Evolutionary conservation across 352 stramenopile species (phyloP), one percentile per base, ranked within the genome.

Genomic region (Pythium dissotocum): DNA sequence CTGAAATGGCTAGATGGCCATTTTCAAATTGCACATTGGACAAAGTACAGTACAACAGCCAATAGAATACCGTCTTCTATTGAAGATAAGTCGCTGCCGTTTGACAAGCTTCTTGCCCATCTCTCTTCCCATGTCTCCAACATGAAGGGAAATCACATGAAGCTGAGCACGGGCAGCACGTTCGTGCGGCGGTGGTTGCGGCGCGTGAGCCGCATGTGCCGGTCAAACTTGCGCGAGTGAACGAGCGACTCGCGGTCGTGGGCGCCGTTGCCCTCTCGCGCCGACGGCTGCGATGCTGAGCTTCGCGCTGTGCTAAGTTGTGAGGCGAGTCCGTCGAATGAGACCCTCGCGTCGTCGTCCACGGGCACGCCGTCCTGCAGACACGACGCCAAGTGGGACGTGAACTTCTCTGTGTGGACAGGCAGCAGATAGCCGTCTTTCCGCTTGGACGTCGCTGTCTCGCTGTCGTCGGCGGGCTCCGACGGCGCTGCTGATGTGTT

Each of bases 201-300:
- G n/a, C 85, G 69, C 33, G 79, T 72, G 18, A 82, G 67, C 42
- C 76, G 79, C 85, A 93, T 93, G 65, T 93, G 82, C 13, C 71
- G 82, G 40, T 90, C 81, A 64, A 93, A 93, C 61, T 91, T 93
- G 48, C 70, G 77, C 30, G 71, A 63, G n/a, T 90, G 81, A 2
- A 83, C 61, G 32, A 80, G 65, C 14, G 71, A 63, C 10, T 84
- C 78, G 51, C 80, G 61, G 69, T 85, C 77, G 9, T 66, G 72
- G 9, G 70, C 46, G 16, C 16, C 54, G 0, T 54, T 10, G 38
- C 49, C 33, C 33, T 56, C 54, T 24, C 57, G 26, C 10, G 40
- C 21, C 38, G 51, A 69, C n/a, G 58, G 46, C 10, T 51, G 32
- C 28, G 61, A 67, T 26, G 62, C n/a, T 10, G 14, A 21, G 18